Evolutionary conservation across 2,329 filamentous ascomycete genomes (phyloP), one percentile per base, ranked within the genome.

Genomic region (Ilyonectria sp.): DNA sequence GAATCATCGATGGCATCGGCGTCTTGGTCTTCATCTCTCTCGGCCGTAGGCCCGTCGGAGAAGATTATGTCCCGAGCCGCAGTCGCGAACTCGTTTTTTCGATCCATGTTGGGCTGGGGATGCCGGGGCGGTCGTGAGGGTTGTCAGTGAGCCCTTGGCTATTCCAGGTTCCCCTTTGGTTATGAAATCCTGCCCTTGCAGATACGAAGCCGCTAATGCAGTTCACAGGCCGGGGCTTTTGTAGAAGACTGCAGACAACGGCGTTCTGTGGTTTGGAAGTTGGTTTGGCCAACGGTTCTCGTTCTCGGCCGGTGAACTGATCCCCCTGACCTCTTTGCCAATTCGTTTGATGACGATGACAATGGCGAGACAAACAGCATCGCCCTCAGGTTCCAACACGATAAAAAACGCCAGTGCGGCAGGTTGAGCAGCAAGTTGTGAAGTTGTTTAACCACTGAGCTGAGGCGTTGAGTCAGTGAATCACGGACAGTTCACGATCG

Each of bases 1-100:
- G 75, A 77, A 68, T 84, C 82, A 65, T 83, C 81, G 40, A 83
- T 79, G 59, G 82, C 82, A 57, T 75, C 75, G 46, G 65, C 74
- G 59, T 75, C 72, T 3, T 71, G 69, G 13, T 73, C 71, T 15
- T 61, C 66, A 46, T 68, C 69, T 26, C 57, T 50, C 44, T 58
- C 65, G 31, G 63, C 53, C 1, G 64, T n/a, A 37, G 59, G 35
- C 15, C 62, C 64, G 26, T 68, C 73, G 44, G 71, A 72, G 65
- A 76, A 76, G 57, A 76, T 76, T 31, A 76, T 76, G n/a, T 64
- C 68, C 49, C 74, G 73, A 37, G 74, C 74, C 8, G 74, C 74
- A 23, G 74, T 75, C 50, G 74, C 74, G 44, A 76, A 76, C 43
- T 76, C 74, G 59, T 76, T 76, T 35, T 72, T 75, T 55, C 65